Base-by-base conservation (phyloP, 2,329 filamentous ascomycete species). In the Torrubiellomyces zombiae region DNA sequence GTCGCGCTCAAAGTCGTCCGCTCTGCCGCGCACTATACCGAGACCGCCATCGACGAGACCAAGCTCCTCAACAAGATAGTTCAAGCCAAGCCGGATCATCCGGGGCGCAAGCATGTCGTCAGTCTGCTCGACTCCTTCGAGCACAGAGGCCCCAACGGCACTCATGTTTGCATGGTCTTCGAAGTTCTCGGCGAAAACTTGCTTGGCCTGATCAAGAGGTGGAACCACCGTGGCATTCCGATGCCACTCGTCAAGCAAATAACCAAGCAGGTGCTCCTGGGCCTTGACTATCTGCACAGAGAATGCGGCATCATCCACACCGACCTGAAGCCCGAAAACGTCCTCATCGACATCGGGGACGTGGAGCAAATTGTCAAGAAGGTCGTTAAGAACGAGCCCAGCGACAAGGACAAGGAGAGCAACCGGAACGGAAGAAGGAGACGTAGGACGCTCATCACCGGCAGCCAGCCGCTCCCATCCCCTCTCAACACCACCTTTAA, bases 231-330 rank as follows among this genome's bases (percentile, higher is more conserved):
- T 32, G 89, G 89, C 24, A 95, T 98, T 30, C 89, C 89, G 21
- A 92, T 93, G 75, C 70, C 81, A 10, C 65, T 98, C 9, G 89
- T 95, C 48, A 94, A 94, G 62, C 89, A 95, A 51, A 98, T 98
- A 53, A 91, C 89, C 16, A 95, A 95, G 54, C 89, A 98, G 56
- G 89, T 95, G 7, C 64, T 98, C 23, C 69, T 98, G 15, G 89
- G 89, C 20, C 63, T 98, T 34, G 89, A 98, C 52, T 95, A 95
- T 48, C 67, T 98, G 19, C 89, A 98, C 51, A 75, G 89, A 41
- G 86, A 98, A 55, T 98, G 89, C 53, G 89, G 89, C 45, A 95
- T 98, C 55, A 94, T 98, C 44, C 89, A 98, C 53, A 95, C 89
- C 32, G 86, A 94, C 47, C 58, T 95, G 39, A 94, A 98, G 53